These are phyloP conservation scores for Aspergillus bridgeri DNA, from an alignment of 495 filamentous ascomycete genomes.

Conservation along the genomic window DNA sequence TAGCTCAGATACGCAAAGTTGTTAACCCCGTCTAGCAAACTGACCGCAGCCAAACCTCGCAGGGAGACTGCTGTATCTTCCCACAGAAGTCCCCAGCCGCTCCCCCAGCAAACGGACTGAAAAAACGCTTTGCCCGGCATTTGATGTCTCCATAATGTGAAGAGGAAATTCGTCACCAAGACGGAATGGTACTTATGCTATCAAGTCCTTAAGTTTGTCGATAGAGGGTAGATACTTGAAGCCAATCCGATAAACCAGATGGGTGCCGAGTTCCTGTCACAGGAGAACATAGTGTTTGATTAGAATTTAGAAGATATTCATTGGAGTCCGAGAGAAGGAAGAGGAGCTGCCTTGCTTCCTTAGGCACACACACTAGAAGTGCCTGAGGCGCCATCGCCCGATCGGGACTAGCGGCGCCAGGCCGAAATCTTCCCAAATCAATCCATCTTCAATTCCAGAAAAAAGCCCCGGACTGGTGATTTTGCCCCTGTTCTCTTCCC, in stretches of 20 bases:
- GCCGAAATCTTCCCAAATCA: conserved; percentile 25
- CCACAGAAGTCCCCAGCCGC: neutral
- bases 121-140: neutral
- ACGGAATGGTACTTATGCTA: neutral
- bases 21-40: neutral
- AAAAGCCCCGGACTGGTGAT: conserved; percentile 29
- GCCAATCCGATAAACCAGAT: neutral
- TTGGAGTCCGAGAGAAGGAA: too few relatives aligned
- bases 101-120: neutral
- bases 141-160: neutral
- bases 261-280: too few relatives aligned
- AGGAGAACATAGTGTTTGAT: too few relatives aligned
- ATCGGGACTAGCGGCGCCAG: conserved; percentile 19
- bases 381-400: conserved; percentile 9
- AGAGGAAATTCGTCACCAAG: neutral
- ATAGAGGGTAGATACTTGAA: neutral
- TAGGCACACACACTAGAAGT: neutral
- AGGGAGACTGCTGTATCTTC: neutral
- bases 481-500: conserved; percentile 17
- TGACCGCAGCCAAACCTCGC: neutral
- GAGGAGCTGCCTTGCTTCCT: neutral
- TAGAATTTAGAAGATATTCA: too few relatives aligned
- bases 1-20: neutral
- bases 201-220: neutral
- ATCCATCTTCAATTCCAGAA: conserved; percentile 20